These are phyloP conservation scores for Ogataea naganishii DNA, from an alignment of 805 yeast genomes.

Conservation along the genomic window DNA sequence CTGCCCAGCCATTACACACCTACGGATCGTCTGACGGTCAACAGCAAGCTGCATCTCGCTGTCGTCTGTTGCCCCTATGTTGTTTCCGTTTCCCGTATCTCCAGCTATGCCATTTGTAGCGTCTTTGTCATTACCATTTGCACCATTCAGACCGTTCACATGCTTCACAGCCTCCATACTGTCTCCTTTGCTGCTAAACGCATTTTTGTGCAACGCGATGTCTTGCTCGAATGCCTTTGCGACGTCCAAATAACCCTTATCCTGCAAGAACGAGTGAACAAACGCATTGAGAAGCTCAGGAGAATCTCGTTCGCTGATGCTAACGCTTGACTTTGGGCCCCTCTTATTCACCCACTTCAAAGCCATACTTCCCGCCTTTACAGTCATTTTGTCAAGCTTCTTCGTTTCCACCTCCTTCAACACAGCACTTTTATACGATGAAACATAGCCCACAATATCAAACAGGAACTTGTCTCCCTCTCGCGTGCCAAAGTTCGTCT, in stretches of 20 bases:
- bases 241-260: conserved; percentile 49
- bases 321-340: conserved; percentile 2
- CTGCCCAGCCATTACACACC: conserved; percentile 31
- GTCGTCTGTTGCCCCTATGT: conserved; percentile 24
- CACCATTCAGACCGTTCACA: background rate
- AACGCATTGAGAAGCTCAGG: conserved; percentile 23
- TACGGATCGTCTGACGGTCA: conserved; percentile 30
- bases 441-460: conserved; percentile 39
- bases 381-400: background rate
- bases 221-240: conserved; percentile 45
- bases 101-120: conserved; percentile 22
- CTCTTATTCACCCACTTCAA: background rate
- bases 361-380: background rate
- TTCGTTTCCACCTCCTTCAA: conserved; percentile 9
- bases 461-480: conserved; percentile 30
- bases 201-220: conserved; percentile 21
- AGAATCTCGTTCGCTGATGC: conserved; percentile 11
- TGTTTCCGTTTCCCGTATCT: conserved; percentile 23
- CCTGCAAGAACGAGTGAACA: conserved; percentile 42
- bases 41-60: too few species aligned
- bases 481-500: conserved; percentile 44
- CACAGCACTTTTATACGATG: conserved; percentile 24
- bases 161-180: background rate
- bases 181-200: conserved; percentile 3
- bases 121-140: conserved; percentile 16